Percentiles rank a stretch among this genome's conserved stretches.
Conservation (phyloP, 352 stramenopile species). For the Pseudoperonospora humuli region DNA sequence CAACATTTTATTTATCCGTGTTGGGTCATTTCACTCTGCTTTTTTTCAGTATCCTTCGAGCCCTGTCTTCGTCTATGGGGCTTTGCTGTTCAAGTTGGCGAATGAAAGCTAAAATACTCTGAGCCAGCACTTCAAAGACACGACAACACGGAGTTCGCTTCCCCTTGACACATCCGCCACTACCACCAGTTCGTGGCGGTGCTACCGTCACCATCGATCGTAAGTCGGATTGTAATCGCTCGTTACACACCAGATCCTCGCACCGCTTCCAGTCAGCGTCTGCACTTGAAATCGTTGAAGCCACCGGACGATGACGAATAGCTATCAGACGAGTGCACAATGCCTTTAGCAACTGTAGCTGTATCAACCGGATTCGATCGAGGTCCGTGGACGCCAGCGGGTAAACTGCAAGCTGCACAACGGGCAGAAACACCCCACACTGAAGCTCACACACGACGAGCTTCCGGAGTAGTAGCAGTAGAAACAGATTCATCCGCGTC, state of each 20-base stretch:
- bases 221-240: slow-evolving; percentile 41
- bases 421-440: slow-evolving; percentile 21
- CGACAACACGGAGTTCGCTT: slow-evolving; percentile 23
- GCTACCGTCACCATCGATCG: slow-evolving; percentile 18
- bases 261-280: slow-evolving; percentile 18
- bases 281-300: background rate
- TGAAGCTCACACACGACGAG: slow-evolving; percentile 23
- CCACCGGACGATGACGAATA: slow-evolving; percentile 6
- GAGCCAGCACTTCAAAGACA: slow-evolving; percentile 31
- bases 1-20: slow-evolving; percentile 37
- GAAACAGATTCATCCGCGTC: slow-evolving; percentile 43
- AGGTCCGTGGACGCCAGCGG: slow-evolving; percentile 23
- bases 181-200: background rate
- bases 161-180: slow-evolving; percentile 5
- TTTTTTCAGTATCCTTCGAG: slow-evolving; percentile 18
- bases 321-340: slow-evolving; percentile 30
- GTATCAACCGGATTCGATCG: slow-evolving; percentile 36
- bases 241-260: slow-evolving; percentile 38
- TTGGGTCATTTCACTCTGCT: slow-evolving; percentile 18
- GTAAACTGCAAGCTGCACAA: slow-evolving; percentile 37
- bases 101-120: slow-evolving; percentile 33
- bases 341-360: slow-evolving; percentile 43
- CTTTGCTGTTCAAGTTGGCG: slow-evolving; percentile 16
- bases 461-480: slow-evolving; percentile 47
- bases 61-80: slow-evolving; percentile 24